A percentile compares a stretch with the other conserved stretches of the same genome.
phyloP scores from a whole-genome alignment of 306 rosid species.

The Cucurbita ficifolia region DNA sequence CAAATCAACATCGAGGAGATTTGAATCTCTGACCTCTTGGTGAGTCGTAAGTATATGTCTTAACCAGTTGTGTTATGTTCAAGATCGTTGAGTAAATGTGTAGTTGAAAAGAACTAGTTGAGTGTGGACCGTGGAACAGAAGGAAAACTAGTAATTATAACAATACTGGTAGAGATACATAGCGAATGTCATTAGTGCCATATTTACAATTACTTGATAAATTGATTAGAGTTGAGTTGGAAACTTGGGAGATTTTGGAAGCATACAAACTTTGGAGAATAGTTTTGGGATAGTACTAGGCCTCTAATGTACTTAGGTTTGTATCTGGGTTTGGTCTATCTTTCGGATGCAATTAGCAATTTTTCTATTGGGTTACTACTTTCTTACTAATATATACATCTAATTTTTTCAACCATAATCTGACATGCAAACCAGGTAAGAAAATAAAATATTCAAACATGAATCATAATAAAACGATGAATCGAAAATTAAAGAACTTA shows the following conservation, averaged over 20 bases:
- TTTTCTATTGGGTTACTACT: not conserved
- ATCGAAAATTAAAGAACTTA: constrained; percentile 23
- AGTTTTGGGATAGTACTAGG: not conserved
- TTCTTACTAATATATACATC: not conserved
- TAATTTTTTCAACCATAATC: not conserved
- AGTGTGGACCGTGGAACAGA: too few species aligned
- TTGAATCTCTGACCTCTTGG: too few species aligned
- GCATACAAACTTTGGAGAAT: not conserved
- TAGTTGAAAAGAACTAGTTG: too few species aligned
- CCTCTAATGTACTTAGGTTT: not conserved
- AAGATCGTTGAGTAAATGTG: too few species aligned
- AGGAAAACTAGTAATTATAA: not conserved
- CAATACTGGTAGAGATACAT: not conserved
- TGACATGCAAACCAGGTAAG: not conserved
- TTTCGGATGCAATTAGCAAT: not conserved
- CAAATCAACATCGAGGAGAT: too few species aligned
- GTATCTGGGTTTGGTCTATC: not conserved
- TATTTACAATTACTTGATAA: not conserved
- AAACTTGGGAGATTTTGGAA: not conserved
- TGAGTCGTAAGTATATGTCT: too few species aligned
- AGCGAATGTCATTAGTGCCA: not conserved
- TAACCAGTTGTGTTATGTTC: too few species aligned
- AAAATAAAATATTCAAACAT: not conserved
- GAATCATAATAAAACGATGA: constrained; percentile 10
- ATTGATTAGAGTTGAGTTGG: not conserved